These are phyloP conservation scores for Borovskyia barvae DNA, from an alignment of 208 protist genomes.

Conservation along the genomic window DNA sequence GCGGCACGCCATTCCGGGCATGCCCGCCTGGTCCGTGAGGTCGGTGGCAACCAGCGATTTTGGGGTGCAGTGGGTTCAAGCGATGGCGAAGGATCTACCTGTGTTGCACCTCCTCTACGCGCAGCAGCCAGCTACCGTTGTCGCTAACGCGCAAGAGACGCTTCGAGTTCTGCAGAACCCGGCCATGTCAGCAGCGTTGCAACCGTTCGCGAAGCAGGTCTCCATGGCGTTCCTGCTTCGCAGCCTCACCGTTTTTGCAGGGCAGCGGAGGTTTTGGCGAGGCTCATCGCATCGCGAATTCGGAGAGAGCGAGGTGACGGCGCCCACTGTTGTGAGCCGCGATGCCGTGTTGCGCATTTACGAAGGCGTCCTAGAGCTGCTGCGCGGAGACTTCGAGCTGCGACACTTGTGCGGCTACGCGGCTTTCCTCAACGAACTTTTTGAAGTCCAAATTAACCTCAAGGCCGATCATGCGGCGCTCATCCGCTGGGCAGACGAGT, in stretches of 20 bases:
- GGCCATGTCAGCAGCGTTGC: not conserved
- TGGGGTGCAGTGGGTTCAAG: slow-evolving; percentile 8
- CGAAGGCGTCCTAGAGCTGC: slow-evolving; percentile 18
- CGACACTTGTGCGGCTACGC: slow-evolving; percentile 61
- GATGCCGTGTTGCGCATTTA: slow-evolving; percentile 5
- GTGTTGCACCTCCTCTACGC: not conserved
- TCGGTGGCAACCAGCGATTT: slow-evolving; percentile 14
- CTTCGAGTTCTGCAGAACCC: slow-evolving; percentile 9
- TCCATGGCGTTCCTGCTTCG: slow-evolving; percentile 6
- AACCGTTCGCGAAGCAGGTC: slow-evolving; percentile 12
- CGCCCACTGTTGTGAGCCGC: not conserved
- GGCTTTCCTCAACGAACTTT: slow-evolving; percentile 47
- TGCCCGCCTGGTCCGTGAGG: no score
- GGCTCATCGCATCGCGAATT: not conserved
- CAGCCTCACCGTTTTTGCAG: slow-evolving; percentile 5
- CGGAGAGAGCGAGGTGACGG: not conserved
- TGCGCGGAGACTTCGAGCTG: slow-evolving; percentile 43
- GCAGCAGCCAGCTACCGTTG: slow-evolving; percentile 2
- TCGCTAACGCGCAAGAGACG: slow-evolving; percentile 17
- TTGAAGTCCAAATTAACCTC: slow-evolving; percentile 36
- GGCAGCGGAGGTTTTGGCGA: slow-evolving; percentile 1
- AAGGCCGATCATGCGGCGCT: slow-evolving; percentile 23
- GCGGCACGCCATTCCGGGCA: no score
- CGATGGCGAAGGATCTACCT: slow-evolving; percentile 3
- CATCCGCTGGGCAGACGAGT: slow-evolving; percentile 30